phyloP scores from a whole-genome alignment of 2,329 filamentous ascomycete species.

The Colletotrichum brevisporum region DNA sequence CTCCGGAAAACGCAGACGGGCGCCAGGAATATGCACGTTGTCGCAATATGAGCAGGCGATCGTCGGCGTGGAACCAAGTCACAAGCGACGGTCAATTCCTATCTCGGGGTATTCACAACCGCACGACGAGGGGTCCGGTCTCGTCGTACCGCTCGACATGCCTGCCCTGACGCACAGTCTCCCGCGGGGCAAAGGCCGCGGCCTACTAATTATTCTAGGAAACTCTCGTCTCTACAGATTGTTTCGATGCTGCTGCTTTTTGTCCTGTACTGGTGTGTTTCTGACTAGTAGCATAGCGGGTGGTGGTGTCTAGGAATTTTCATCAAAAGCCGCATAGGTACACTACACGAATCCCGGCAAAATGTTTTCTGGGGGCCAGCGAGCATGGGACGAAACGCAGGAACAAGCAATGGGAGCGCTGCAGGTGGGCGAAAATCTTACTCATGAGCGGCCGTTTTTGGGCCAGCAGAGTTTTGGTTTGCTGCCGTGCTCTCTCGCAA shows the following conservation, averaged over 20 bases:
- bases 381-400: conserved; percentile 29
- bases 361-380: conserved; percentile 11
- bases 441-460: conserved; percentile 35
- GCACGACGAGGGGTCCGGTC: conserved; percentile 26
- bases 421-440: conserved; percentile 22
- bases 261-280: conserved; percentile 6
- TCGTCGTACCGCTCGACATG: not conserved
- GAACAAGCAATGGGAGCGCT: conserved; percentile 14
- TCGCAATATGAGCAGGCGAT: conserved; percentile 36
- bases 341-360: not conserved
- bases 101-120: conserved; percentile 33
- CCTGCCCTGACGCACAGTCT: not conserved
- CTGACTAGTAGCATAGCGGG: conserved; percentile 10
- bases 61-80: conserved; percentile 33
- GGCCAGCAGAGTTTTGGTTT: conserved; percentile 22
- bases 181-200: not conserved
- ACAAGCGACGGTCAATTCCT: conserved; percentile 24
- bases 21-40: conserved; percentile 38
- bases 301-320: not conserved
- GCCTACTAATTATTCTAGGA: too few species aligned
- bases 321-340: too few species aligned
- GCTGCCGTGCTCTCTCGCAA: conserved; percentile 14
- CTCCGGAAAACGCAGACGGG: conserved; percentile 6
- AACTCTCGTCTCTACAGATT: too few species aligned
- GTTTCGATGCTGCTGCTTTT: not conserved